Conservation (phyloP, 2,329 filamentous ascomycete species). For the Claviceps fusiformis region DNA sequence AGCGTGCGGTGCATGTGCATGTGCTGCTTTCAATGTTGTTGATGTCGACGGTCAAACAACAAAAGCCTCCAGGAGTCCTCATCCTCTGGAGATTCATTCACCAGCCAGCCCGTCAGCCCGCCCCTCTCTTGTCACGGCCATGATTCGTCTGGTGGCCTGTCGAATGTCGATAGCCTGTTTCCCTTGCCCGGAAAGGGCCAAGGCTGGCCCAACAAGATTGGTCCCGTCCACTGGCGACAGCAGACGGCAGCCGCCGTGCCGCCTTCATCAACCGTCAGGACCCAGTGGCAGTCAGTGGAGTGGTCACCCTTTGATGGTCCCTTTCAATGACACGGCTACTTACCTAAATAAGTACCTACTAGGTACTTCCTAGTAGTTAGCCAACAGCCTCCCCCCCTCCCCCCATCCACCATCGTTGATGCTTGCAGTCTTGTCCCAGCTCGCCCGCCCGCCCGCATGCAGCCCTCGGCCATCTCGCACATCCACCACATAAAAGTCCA, state of each 20-base stretch:
- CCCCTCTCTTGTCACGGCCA: neutral
- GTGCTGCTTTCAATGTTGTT: too few species aligned
- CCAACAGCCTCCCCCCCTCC: neutral
- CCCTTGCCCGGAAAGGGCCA: neutral
- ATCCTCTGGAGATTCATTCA: too few species aligned
- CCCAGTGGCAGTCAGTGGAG: too few species aligned
- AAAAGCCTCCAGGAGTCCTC: too few species aligned
- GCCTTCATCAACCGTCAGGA: neutral
- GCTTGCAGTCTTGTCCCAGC: neutral
- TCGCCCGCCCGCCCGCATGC: neutral
- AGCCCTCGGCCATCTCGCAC: neutral
- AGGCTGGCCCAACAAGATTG: neutral
- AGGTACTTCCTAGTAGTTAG: too few species aligned
- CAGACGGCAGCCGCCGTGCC: neutral
- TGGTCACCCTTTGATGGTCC: too few species aligned
- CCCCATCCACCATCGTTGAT: neutral
- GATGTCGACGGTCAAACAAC: too few species aligned
- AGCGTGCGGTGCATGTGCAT: too few species aligned
- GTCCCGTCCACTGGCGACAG: neutral
- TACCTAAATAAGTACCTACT: too few species aligned
- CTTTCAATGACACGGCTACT: neutral
- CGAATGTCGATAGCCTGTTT: neutral
- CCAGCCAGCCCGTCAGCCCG: too few species aligned
- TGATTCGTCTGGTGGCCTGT: neutral
- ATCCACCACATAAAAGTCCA: neutral